Evolutionary conservation across 2,329 filamentous ascomycete species (phyloP), one percentile per base, ranked within the genome.

Genomic region (Byssoonygena ceratinophila): DNA sequence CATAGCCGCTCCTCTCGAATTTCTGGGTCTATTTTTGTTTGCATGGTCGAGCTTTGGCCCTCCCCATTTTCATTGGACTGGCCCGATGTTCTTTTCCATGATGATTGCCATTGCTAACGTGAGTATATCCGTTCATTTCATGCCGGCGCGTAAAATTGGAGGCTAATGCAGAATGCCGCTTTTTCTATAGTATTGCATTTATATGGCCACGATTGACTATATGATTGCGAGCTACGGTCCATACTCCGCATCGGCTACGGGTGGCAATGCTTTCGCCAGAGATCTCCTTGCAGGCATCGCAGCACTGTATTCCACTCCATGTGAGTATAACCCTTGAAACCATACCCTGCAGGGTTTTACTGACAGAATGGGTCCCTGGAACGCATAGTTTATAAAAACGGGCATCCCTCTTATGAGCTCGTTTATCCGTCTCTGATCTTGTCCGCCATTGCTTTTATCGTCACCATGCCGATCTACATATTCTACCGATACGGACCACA

Each of bases 121-220:
- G 67, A 58, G 68, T 65, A 12, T 67, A 67, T 14, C 32, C 22
- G 34, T 31, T 11, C 3, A 32, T 32, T 16, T 23, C n/a, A n/a
- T n/a, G 23, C 6, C 14, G 36, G 11, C 31, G 31, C 11, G 20
- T 16, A 14, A 43, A 31, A 29, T 25, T 29, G 20, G 16, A 20
- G 2, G n/a, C 18, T 23, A 37, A 47, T 34, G 5, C 22, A 34
- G 27, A 27, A 1, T 12, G 9, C 4, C n/a, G 3, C 6, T 29
- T 39, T 14, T 2, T 6, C 23, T 49, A 4, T 51, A 68, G 66
- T 69, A 63, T 50, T 60, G 63, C 14, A 80, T 81, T 32, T 82
- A 83, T 61, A 80, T 81, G 74, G 76, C 78, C 5, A 81, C 79
- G 1, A 81, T 84, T 59, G 81, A 84, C 62, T 84, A 83, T 65